Percentiles rank a stretch among this genome's conserved stretches.
Evolutionary conservation across 306 rosid genomes (phyloP).

Genomic region (Medicago truncatula): MtrunA17r5.0-ANR NC_053044.1:54191001-54191500

Average conservation of each 20-base stretch:
- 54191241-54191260: constrained; percentile 41
- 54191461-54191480: neutral
- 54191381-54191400: constrained; percentile 12
- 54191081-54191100: constrained; percentile 16
- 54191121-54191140: constrained; percentile 94
- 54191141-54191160: constrained; percentile 56
- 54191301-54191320: constrained; percentile 52
- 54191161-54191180: constrained; percentile 52
- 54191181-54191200: constrained; percentile 75
- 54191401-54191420: neutral
- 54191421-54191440: neutral
- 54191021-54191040: neutral
- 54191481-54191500: neutral
- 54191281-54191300: constrained; percentile 49
- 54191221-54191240: constrained; percentile 39
- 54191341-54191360: constrained; percentile 28
- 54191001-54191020: constrained; percentile 5
- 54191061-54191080: neutral
- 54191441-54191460: neutral
- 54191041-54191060: neutral
- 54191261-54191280: constrained; percentile 54
- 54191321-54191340: constrained; percentile 39
- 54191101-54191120: constrained; percentile 55
- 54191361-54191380: neutral
- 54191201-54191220: constrained; percentile 25